Evolutionary conservation across 176 grass and related monocot genomes (phyloP), one percentile per base, ranked within the genome.

Genomic region (Secale cereale): DNA sequence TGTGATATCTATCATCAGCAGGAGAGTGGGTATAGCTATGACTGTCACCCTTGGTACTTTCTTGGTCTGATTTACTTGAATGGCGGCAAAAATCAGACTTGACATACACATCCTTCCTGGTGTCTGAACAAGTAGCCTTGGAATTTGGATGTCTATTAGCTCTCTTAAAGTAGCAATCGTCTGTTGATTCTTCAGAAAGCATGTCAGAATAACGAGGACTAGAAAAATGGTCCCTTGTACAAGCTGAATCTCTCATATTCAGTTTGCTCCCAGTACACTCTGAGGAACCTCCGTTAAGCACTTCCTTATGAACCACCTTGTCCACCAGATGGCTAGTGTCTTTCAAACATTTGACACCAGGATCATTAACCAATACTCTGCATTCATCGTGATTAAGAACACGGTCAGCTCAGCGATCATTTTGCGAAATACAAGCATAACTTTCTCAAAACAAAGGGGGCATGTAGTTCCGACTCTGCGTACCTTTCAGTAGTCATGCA

Each of bases 101-200:
- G 22, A 57, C 70, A 78, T 78, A 75, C 33, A 79, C 84, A 79
- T 86, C 80, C 60, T 81, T 77, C 62, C 59, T 76, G 40, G 29
- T 84, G 43, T 81, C 57, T 69, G 56, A 76, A 74, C 36, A 62
- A 20, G 68, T 79, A 76, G 66, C 48, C 65, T 9, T 82, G 64
- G 83, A 78, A 74, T 83, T 89, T 54, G 77, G 37, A 26, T 87
- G 71, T 45, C 71, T 30, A 68, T 56, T 60, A n/a, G 30, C 78
- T 85, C 83, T 86, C 81, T 94, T 90, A 70, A 88, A 92, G 88
- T 59, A 80, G 31, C 39, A 25, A 60, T 86, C 78, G 71, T 91
- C 80, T 26, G 78, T 59, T 30, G 83, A 97, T 89, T 83, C 86
- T 89, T 73, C 80, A 87, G 90, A 92, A 92, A 66, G 65, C 29